Conservation (phyloP, 148 eudicot genomes). For the Spergularia bocconei region DNA sequence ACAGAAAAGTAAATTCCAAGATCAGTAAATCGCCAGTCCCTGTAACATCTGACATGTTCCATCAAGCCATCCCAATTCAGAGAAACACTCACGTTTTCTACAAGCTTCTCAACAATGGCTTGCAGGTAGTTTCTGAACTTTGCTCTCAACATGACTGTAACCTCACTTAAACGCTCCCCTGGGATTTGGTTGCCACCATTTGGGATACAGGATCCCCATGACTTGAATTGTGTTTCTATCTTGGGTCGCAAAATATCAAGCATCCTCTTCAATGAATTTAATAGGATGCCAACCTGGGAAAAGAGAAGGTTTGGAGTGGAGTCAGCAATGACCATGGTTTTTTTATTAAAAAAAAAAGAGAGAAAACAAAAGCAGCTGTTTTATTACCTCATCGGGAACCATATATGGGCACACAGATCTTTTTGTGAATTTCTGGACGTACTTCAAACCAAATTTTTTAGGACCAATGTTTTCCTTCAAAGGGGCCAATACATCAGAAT, state of each 20-base stretch:
- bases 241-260: conserved; percentile 66
- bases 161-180: conserved; percentile 84
- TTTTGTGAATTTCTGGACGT: conserved; percentile 69
- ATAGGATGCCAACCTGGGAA: conserved; percentile 66
- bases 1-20: conserved; percentile 17
- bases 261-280: conserved; percentile 89
- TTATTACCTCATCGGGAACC: conserved; percentile 69
- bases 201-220: conserved; percentile 85
- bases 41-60: neutral
- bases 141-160: conserved; percentile 79
- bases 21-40: neutral
- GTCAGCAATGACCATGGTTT: neutral
- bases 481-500: conserved; percentile 70
- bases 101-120: conserved; percentile 79
- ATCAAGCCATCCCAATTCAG: neutral
- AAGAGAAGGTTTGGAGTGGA: neutral
- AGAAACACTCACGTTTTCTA: conserved; percentile 64
- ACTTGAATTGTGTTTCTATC: conserved; percentile 61
- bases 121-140: conserved; percentile 76
- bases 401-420: conserved; percentile 46
- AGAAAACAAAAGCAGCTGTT: neutral
- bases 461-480: conserved; percentile 66
- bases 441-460: conserved; percentile 73
- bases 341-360: neutral
- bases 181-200: conserved; percentile 59